Conservation (phyloP, 2,329 filamentous ascomycete genomes). For the Pyricularia sp. region DNA sequence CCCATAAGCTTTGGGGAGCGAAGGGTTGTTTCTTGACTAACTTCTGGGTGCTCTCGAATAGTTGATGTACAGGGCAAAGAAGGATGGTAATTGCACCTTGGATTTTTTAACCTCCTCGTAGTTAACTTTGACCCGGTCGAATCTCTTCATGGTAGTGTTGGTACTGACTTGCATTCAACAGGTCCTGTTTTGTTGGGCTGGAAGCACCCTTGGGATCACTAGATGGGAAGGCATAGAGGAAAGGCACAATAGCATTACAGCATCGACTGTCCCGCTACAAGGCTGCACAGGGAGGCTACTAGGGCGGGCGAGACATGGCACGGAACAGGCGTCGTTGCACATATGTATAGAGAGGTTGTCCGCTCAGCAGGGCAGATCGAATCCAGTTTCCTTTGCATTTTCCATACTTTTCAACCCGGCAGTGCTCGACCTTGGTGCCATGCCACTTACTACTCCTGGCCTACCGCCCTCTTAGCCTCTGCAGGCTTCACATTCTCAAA, state of each 20-base stretch:
- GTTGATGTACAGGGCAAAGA: constrained; percentile 93
- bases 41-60: constrained; percentile 21
- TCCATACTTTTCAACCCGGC: neutral
- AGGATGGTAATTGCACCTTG: constrained; percentile 53
- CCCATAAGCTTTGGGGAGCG: neutral
- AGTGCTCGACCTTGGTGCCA: neutral
- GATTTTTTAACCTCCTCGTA: neutral
- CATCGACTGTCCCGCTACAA: neutral
- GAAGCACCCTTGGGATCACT: constrained; percentile 97
- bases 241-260: neutral
- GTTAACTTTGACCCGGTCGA: neutral
- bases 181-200: constrained; percentile 71
- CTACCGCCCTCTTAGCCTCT: neutral
- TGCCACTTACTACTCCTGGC: neutral
- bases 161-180: constrained; percentile 14
- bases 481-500: constrained; percentile 38
- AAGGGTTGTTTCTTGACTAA: neutral
- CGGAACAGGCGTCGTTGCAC: neutral
- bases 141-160: constrained; percentile 6
- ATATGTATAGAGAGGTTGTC: neutral
- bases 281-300: neutral
- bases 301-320: neutral
- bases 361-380: neutral
- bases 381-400: neutral
- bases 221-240: constrained; percentile 15